Conservation (phyloP, 108 stramenopile genomes). For the Skeletonema tropicum region DNA sequence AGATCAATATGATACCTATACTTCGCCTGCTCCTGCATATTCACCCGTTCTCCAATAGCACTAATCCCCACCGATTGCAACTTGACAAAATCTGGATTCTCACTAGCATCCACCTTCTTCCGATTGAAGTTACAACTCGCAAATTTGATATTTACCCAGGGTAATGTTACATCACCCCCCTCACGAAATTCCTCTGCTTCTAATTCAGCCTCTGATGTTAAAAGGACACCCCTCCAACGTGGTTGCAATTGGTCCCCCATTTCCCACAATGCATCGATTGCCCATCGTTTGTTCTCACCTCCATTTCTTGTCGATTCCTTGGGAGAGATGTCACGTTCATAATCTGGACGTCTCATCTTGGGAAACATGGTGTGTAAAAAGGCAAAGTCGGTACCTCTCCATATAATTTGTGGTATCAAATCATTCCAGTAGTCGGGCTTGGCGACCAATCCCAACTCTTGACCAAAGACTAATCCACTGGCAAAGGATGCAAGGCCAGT, state of each 20-base stretch:
- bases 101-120: slow-evolving; percentile 14
- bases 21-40: slow-evolving; percentile 18
- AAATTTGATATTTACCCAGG: slow-evolving; percentile 65
- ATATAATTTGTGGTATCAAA: slow-evolving; percentile 48
- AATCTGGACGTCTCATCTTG: slow-evolving; percentile 23
- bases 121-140: slow-evolving; percentile 47
- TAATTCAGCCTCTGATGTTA: slow-evolving; percentile 43
- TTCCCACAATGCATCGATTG: slow-evolving; percentile 15
- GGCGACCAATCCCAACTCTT: background rate
- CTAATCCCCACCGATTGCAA: slow-evolving; percentile 30
- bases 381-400: slow-evolving; percentile 50
- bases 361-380: slow-evolving; percentile 35
- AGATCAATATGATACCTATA: slow-evolving; percentile 62
- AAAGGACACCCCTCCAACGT: slow-evolving; percentile 46
- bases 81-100: background rate
- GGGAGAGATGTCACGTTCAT: slow-evolving; percentile 17
- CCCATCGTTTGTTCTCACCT: slow-evolving; percentile 17
- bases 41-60: slow-evolving; percentile 31
- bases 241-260: slow-evolving; percentile 35
- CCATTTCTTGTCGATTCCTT: background rate
- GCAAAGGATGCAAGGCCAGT: background rate
- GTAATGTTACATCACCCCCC: slow-evolving; percentile 14
- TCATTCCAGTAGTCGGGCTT: slow-evolving; percentile 26
- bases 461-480: slow-evolving; percentile 25
- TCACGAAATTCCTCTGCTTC: slow-evolving; percentile 11